Evolutionary conservation across 176 grass and related monocot genomes (phyloP).

Genomic region (Thinopyrum elongatum): DNA sequence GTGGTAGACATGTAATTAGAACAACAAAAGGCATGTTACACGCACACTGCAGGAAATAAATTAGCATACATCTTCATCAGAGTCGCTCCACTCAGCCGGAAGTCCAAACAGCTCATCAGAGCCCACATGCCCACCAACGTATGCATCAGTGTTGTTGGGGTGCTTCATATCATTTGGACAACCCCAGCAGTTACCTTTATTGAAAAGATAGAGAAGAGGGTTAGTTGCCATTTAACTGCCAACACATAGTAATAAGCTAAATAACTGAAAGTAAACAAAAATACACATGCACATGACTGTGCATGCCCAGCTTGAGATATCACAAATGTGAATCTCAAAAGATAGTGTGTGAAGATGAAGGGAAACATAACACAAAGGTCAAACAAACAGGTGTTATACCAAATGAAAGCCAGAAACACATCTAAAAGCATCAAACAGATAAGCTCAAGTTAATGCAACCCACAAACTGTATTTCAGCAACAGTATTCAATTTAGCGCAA

Average conservation of each 20-base stretch:
- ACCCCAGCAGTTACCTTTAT: not conserved
- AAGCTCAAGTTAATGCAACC: not conserved
- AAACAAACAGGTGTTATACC: too few relatives aligned
- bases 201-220: not conserved
- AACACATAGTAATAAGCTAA: not conserved
- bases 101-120: not conserved
- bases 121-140: not conserved
- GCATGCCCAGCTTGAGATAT: too few relatives aligned
- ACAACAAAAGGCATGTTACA: not conserved
- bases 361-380: too few relatives aligned
- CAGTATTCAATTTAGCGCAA: not conserved
- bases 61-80: not conserved
- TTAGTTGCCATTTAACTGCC: not conserved
- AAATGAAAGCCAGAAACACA: too few relatives aligned
- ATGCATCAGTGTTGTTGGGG: not conserved
- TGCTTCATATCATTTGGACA: not conserved
- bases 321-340: too few relatives aligned
- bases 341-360: too few relatives aligned
- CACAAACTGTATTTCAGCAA: not conserved
- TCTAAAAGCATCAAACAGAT: not conserved
- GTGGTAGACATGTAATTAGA: not conserved
- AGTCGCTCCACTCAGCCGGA: not conserved
- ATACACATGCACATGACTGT: too few relatives aligned
- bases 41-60: not conserved
- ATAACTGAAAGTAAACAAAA: too few relatives aligned